These are phyloP conservation scores for Friedmanniomyces simplex DNA, from an alignment of 495 filamentous ascomycete genomes.

Conservation along the genomic window DNA sequence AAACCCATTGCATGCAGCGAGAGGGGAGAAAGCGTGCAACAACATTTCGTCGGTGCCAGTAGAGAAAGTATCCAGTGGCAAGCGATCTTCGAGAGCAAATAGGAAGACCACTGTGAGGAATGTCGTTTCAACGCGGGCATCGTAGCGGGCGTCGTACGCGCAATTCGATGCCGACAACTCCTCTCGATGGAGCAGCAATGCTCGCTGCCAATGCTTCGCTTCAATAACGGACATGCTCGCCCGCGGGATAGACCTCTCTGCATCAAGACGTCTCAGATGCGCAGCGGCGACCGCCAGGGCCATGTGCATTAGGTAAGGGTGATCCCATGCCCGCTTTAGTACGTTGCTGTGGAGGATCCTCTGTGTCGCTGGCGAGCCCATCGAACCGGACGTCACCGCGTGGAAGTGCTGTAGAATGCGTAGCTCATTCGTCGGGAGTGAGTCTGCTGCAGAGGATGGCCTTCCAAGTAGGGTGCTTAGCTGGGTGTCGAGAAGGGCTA, in stretches of 20 bases:
- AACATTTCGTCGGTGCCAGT: neutral
- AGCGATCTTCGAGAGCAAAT: neutral
- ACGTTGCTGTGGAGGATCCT: neutral
- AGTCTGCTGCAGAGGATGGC: neutral
- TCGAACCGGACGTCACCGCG: neutral
- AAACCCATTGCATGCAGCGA: neutral
- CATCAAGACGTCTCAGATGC: neutral
- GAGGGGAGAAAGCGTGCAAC: neutral
- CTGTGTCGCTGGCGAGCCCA: neutral
- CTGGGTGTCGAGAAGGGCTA: neutral
- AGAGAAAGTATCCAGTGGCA: neutral
- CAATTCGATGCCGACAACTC: neutral
- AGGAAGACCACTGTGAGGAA: neutral
- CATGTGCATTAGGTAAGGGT: neutral
- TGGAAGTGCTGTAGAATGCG: neutral
- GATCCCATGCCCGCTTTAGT: neutral
- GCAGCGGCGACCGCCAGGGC: neutral
- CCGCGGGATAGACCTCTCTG: neutral
- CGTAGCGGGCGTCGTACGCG: neutral
- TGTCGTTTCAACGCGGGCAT: neutral
- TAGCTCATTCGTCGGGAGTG: neutral
- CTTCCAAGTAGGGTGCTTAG: neutral
- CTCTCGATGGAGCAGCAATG: neutral
- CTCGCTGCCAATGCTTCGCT: neutral
- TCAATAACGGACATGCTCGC: neutral